These are phyloP conservation scores for Aspergillus cristatus DNA, from an alignment of 495 filamentous ascomycete genomes.

Conservation along the genomic window DNA sequence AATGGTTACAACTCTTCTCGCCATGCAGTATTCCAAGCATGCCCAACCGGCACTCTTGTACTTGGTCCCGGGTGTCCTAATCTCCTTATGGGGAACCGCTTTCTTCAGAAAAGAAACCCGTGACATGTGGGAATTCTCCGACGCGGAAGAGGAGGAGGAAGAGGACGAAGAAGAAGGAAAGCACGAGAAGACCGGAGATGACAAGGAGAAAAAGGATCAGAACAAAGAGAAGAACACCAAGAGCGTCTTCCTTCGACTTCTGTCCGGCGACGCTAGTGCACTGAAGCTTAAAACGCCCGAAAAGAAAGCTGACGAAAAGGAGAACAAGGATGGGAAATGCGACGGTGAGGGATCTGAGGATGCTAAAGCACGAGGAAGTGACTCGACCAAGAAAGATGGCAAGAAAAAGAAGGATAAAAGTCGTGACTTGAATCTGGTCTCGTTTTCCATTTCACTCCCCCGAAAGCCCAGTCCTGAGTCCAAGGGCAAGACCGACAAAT, in stretches of 20 bases:
- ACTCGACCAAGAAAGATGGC: conserved; percentile 7
- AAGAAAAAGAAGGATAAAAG: conserved; percentile 5
- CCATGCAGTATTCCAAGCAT: conserved; percentile 69
- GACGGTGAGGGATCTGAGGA: conserved; percentile 2
- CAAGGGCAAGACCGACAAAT: background rate
- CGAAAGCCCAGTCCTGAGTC: conserved; percentile 10
- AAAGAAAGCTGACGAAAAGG: conserved; percentile 4
- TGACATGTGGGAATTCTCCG: conserved; percentile 74
- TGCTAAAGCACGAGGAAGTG: background rate
- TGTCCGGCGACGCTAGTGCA: background rate
- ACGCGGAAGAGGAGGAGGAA: conserved; percentile 40
- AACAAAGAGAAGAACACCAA: background rate
- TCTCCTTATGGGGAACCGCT: conserved; percentile 73
- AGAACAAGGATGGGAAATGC: too few species aligned
- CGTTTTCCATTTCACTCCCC: conserved; percentile 28
- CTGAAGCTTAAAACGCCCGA: conserved; percentile 3
- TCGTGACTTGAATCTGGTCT: conserved; percentile 20
- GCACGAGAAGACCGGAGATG: conserved; percentile 14
- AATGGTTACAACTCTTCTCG: conserved; percentile 66
- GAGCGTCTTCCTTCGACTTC: conserved; percentile 18
- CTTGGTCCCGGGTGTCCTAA: conserved; percentile 78
- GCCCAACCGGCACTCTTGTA: conserved; percentile 90
- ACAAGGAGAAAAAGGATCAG: conserved; percentile 2
- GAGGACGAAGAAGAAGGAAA: conserved; percentile 15
- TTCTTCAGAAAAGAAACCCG: conserved; percentile 55